A percentile compares a stretch with the other conserved stretches of the same genome.
Evolutionary conservation across 2,329 filamentous ascomycete genomes (phyloP).

Genomic region (Trichophyton rubrum): DNA sequence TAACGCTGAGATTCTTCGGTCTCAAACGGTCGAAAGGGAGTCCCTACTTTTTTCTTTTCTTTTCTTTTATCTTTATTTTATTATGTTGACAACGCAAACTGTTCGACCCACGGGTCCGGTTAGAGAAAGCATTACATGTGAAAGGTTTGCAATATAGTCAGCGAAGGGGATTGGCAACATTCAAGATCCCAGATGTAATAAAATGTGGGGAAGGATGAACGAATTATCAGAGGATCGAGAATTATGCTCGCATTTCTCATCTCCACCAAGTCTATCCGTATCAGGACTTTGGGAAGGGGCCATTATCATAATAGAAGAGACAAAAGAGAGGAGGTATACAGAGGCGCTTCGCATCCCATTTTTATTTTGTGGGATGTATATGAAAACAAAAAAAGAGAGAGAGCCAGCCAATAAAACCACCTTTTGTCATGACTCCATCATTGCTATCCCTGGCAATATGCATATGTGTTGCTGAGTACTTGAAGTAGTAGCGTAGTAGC

Average conservation of each 20-base stretch:
- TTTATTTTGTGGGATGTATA: neutral
- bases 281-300: neutral
- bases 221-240: neutral
- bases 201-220: neutral
- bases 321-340: neutral
- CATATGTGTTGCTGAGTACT: neutral
- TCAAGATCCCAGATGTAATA: neutral
- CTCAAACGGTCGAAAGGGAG: neutral
- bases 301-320: constrained; percentile 1
- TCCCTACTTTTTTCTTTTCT: neutral
- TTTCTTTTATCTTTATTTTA: no score
- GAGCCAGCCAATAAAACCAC: neutral
- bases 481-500: neutral
- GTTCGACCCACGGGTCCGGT: neutral
- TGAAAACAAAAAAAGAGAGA: neutral
- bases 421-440: neutral
- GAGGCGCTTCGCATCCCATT: neutral
- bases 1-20: neutral
- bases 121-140: neutral
- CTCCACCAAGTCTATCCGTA: neutral
- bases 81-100: neutral
- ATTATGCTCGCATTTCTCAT: constrained; percentile 3
- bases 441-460: neutral
- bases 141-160: neutral
- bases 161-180: neutral